These are phyloP conservation scores for Mycena rebaudengoi DNA, from an alignment of 768 basidiomycete genomes.

Conservation along the genomic window DNA sequence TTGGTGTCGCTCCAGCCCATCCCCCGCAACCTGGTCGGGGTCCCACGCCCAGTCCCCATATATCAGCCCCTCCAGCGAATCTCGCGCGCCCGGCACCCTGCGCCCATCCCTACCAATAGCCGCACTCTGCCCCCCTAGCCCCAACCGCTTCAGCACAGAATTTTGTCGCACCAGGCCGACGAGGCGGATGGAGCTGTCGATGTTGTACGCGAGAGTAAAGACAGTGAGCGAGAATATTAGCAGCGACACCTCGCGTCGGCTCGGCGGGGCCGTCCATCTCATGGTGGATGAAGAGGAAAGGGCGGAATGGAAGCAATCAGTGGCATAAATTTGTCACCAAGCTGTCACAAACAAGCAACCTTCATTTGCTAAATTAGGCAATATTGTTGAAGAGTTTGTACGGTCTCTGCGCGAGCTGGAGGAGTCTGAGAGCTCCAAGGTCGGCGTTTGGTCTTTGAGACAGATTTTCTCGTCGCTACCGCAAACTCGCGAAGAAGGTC, in stretches of 20 bases:
- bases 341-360: slow-evolving; percentile 5
- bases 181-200: slow-evolving; percentile 68
- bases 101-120: slow-evolving; percentile 56
- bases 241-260: slow-evolving; percentile 76
- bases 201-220: slow-evolving; percentile 79
- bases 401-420: too few relatives aligned
- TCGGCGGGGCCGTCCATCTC: slow-evolving; percentile 74
- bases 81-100: slow-evolving; percentile 60
- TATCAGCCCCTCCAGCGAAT: slow-evolving; percentile 66
- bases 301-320: neutral
- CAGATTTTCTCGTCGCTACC: neutral
- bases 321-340: neutral
- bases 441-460: neutral
- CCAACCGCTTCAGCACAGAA: slow-evolving; percentile 48
- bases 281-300: slow-evolving; percentile 37
- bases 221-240: slow-evolving; percentile 69
- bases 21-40: slow-evolving; percentile 63
- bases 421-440: neutral
- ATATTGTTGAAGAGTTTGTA: neutral
- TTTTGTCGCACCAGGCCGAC: slow-evolving; percentile 56
- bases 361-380: neutral
- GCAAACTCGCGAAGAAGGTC: too few relatives aligned
- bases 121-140: slow-evolving; percentile 46
- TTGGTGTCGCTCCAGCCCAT: slow-evolving; percentile 59
- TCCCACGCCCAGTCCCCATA: slow-evolving; percentile 79